These are phyloP conservation scores for Haberlea rhodopensis DNA, from an alignment of 257 asterid genomes.

Conservation along the genomic window DNA sequence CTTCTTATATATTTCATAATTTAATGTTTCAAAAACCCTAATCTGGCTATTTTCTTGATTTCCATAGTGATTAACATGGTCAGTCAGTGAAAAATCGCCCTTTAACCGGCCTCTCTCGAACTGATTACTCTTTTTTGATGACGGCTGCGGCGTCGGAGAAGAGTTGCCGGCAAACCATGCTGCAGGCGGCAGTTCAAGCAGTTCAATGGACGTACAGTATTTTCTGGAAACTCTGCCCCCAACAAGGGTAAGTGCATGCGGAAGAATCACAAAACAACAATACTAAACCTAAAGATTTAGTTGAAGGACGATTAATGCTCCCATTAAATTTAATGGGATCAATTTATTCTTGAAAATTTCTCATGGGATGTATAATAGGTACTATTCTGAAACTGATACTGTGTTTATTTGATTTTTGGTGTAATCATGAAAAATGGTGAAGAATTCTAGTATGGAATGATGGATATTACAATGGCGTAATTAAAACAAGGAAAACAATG, in stretches of 20 bases:
- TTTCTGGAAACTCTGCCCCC: slow-evolving; percentile 67
- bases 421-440: neutral
- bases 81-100: neutral
- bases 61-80: neutral
- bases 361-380: too few relatives aligned
- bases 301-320: too few relatives aligned
- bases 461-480: slow-evolving; percentile 84
- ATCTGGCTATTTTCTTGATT: neutral
- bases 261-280: neutral
- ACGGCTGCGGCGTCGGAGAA: slow-evolving; percentile 38
- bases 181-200: slow-evolving; percentile 61
- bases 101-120: neutral
- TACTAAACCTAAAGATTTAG: too few relatives aligned
- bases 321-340: too few relatives aligned
- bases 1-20: neutral
- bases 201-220: slow-evolving; percentile 79
- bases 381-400: too few relatives aligned
- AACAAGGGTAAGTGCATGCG: slow-evolving; percentile 47
- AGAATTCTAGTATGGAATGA: slow-evolving; percentile 72
- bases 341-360: too few relatives aligned
- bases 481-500: slow-evolving; percentile 83
- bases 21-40: neutral
- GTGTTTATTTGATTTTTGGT: too few relatives aligned
- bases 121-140: too few relatives aligned
- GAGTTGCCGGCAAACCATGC: slow-evolving; percentile 42